Conservation (phyloP, 768 basidiomycete genomes). For the Boletus coccyginus region DNA sequence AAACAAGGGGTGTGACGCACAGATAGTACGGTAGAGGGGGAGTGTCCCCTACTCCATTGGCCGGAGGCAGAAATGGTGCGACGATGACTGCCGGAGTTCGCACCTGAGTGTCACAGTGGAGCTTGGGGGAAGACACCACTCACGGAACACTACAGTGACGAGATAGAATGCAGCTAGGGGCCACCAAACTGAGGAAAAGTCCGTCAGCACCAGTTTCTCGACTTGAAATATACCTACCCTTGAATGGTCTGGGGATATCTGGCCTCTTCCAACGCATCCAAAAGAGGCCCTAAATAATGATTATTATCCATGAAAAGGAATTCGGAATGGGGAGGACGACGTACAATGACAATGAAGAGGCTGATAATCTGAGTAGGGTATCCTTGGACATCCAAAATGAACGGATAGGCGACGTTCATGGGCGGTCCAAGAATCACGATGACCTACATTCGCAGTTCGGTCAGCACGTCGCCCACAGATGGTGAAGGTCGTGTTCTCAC, state of each 20-base stretch:
- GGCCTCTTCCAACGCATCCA: conserved; percentile 55
- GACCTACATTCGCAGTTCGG: conserved; percentile 31
- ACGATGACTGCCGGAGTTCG: conserved; percentile 41
- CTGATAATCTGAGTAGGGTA: conserved; percentile 53
- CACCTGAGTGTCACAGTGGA: conserved; percentile 9
- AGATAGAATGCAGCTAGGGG: conserved; percentile 56
- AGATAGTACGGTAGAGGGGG: conserved; percentile 60
- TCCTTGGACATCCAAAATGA: conserved; percentile 54
- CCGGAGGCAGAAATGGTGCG: conserved; percentile 53
- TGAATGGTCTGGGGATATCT: conserved; percentile 49
- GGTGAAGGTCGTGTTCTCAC: conserved; percentile 21
- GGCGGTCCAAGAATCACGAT: conserved; percentile 55
- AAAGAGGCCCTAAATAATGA: conserved; percentile 45
- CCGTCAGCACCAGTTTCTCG: conserved; percentile 2
- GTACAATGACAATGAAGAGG: conserved; percentile 49
- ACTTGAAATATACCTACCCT: conserved; percentile 28
- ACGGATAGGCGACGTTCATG: conserved; percentile 51
- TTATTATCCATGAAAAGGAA: background rate
- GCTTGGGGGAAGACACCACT: conserved; percentile 11
- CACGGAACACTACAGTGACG: conserved; percentile 48
- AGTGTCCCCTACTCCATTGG: conserved; percentile 55
- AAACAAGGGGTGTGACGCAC: conserved; percentile 17
- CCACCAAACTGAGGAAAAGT: conserved; percentile 43
- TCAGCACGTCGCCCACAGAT: background rate
- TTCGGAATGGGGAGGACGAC: conserved; percentile 32